Percentiles rank a stretch among this genome's conserved stretches.
These are phyloP conservation scores for Haplosporangium sp. DNA, from an alignment of 371 early-diverging fungal genomes.

Conservation along the genomic window DNA sequence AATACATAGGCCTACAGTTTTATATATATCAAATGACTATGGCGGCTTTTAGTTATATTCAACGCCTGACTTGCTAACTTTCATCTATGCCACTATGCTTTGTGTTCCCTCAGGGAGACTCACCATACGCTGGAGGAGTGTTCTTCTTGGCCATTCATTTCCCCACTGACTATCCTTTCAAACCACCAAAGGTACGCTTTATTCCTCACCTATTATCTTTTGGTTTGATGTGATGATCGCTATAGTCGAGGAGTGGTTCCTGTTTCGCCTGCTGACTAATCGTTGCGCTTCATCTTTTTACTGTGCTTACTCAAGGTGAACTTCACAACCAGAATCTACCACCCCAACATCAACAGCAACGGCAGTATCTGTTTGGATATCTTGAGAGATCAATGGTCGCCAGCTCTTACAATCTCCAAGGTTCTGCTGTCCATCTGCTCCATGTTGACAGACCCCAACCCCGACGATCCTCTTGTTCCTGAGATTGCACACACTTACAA, in stretches of 20 bases:
- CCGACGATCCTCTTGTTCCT: conserved; percentile 84
- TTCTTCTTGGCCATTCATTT: conserved; percentile 99
- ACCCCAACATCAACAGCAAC: conserved; percentile 99
- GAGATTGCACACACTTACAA: conserved; percentile 98
- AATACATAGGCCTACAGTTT: too few species aligned
- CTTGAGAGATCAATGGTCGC: conserved; percentile 99
- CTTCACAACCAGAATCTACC: conserved; percentile 98
- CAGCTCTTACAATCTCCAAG: conserved; percentile 98
- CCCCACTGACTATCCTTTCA: conserved; percentile 99
- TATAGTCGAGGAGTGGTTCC: not conserved
- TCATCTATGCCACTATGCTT: not conserved
- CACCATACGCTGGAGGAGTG: conserved; percentile 89
- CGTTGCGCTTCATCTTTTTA: not conserved
- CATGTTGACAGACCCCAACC: conserved; percentile 98
- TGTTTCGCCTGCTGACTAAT: conserved; percentile 6
- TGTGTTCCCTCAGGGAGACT: conserved; percentile 23
- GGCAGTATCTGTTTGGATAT: conserved; percentile 99
- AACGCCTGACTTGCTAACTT: conserved; percentile 2
- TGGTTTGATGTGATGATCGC: not conserved
- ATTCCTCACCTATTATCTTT: not conserved
- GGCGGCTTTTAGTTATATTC: not conserved
- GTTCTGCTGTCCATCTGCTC: conserved; percentile 97
- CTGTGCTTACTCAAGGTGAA: conserved; percentile 67
- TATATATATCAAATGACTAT: too few species aligned
- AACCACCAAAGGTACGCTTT: conserved; percentile 89